Evolutionary conservation across 108 stramenopile species (phyloP), one percentile per base, ranked within the genome.

Genomic region (Pseudonitzschia multistriata): DNA sequence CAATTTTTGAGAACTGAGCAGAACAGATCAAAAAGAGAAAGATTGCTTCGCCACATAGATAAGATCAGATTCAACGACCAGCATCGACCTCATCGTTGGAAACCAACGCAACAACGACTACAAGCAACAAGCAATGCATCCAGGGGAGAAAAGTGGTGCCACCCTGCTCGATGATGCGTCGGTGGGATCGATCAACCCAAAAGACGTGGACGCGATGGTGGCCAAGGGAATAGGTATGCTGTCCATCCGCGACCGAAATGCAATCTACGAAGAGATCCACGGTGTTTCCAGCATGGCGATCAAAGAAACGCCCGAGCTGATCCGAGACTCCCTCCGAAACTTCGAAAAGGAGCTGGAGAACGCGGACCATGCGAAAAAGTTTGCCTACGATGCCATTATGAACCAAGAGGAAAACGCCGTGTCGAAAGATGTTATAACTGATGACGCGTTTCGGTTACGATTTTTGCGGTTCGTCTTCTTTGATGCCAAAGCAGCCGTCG

Each of bases 391-490:
- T 52, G 2, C 21, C 7, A 52, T 52, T 8, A 8, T 25, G 25
- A 52, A 52, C 25, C 50, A 52, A 52, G 15, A 11, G 2, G 24
- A 8, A 52, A 25, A 52, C 8, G 1, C 10, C 25, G 22, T 24
- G 24, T 52, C 50, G 7, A 52, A 52, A 8, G 8, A 25, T 0
- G 1, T 52, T 2, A 7, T 52, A 2, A 1, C 0, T 3, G 22
- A 14, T n/a, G 15, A 22, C 3, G 49, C 63, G 25, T 81, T 81
- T 55, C 76, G 80, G 17, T 73, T 81, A 27, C 73, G 67, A 28
- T 81, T 81, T 50, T 65, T 81, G 25, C 64, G 80, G 29, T 59
- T 64, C 6, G 76, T 69, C 28, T 64, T 39, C 13, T 81, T 81
- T 50, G 73, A 81, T 74, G 62, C 68, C 0, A 33, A 13, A 27